These are phyloP conservation scores for Lactarius hatsudake DNA, from an alignment of 768 basidiomycete genomes.

Conservation along the genomic window DNA sequence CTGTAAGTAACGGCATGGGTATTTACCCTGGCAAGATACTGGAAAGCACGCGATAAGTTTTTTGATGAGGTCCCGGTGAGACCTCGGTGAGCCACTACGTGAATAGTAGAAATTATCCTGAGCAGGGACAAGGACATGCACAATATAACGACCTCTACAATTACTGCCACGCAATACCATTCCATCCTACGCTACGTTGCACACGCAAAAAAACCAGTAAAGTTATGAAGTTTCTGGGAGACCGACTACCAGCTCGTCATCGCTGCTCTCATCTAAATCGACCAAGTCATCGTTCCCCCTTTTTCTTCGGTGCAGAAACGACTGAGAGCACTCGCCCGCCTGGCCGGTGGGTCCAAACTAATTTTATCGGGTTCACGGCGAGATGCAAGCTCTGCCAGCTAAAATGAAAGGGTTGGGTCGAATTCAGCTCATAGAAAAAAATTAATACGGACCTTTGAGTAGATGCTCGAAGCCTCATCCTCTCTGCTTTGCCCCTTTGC, in stretches of 20 bases:
- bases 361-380: conserved; percentile 52
- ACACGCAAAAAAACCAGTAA: neutral
- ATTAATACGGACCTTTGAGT: conserved; percentile 53
- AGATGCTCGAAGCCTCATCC: conserved; percentile 37
- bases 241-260: conserved; percentile 15
- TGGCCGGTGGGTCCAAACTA: conserved; percentile 57
- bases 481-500: conserved; percentile 43
- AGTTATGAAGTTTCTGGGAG: neutral
- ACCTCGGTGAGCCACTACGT: neutral
- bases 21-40: neutral
- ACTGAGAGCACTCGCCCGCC: conserved; percentile 65
- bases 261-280: conserved; percentile 33
- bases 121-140: neutral
- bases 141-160: neutral
- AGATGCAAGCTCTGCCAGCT: conserved; percentile 59
- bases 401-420: neutral
- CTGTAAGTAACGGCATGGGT: neutral
- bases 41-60: neutral
- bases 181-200: neutral
- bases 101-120: neutral
- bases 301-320: conserved; percentile 42
- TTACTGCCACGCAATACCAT: neutral
- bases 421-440: neutral
- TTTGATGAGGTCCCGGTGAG: neutral
- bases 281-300: conserved; percentile 25